Evolutionary conservation across 2,329 filamentous ascomycete genomes (phyloP).

Genomic region (Arachnopeziza araneosa): DNA sequence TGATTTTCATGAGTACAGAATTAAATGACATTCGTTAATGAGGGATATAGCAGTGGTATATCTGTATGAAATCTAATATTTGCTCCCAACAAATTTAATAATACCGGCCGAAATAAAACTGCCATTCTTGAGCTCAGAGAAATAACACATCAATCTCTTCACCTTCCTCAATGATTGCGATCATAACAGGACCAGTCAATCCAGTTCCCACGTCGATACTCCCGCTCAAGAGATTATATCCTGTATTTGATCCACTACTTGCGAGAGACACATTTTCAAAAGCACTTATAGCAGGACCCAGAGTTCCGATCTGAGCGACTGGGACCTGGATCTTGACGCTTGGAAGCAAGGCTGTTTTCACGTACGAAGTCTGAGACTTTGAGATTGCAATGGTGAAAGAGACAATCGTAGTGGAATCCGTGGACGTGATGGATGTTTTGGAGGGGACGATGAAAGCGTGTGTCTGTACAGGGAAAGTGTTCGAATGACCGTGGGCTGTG

Average conservation of each 20-base stretch:
- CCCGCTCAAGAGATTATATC: constrained; percentile 15
- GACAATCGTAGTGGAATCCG: constrained; percentile 4
- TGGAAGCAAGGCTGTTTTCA: background rate
- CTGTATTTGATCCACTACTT: constrained; percentile 1
- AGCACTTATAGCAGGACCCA: constrained; percentile 10
- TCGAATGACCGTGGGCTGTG: background rate
- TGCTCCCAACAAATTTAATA: background rate
- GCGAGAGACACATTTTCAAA: constrained; percentile 5
- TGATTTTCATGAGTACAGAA: background rate
- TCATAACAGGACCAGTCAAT: constrained; percentile 8
- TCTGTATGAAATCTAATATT: background rate
- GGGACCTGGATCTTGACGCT: constrained; percentile 11
- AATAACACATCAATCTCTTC: constrained; percentile 7
- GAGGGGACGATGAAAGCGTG: constrained; percentile 15
- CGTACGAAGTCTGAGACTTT: background rate
- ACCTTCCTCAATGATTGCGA: constrained; percentile 4
- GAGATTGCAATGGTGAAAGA: constrained; percentile 10
- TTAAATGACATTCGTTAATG: background rate
- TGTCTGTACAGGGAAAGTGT: constrained; percentile 12
- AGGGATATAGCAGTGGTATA: background rate
- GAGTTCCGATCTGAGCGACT: constrained; percentile 13
- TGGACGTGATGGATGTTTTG: constrained; percentile 2
- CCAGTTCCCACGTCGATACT: constrained; percentile 9
- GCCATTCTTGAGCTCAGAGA: background rate
- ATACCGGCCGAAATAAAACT: background rate